phyloP scores from a whole-genome alignment of 2,329 filamentous ascomycete species.

The Paecilomyces sp. region DNA sequence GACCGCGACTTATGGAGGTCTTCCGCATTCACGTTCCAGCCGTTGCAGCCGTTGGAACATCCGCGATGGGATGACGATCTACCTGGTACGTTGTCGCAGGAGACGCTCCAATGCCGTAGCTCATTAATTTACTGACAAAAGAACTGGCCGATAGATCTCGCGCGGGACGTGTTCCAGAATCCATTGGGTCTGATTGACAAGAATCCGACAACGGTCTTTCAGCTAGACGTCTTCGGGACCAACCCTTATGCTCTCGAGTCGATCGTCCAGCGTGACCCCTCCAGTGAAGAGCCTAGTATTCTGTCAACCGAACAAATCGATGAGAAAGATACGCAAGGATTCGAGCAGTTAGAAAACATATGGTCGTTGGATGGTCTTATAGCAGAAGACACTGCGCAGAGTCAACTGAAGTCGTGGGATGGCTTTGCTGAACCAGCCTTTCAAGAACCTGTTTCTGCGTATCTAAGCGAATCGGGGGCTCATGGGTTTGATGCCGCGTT shows the following conservation, averaged over 20 bases:
- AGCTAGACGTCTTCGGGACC: slow-evolving; percentile 25
- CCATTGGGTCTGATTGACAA: slow-evolving; percentile 14
- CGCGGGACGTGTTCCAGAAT: slow-evolving; percentile 16
- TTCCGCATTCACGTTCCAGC: slow-evolving; percentile 30
- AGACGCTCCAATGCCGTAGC: neutral
- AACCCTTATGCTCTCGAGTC: slow-evolving; percentile 13
- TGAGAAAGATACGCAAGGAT: slow-evolving; percentile 8
- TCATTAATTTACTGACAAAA: neutral
- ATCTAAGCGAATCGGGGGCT: slow-evolving; percentile 37
- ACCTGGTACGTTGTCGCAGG: slow-evolving; percentile 18
- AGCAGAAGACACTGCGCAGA: slow-evolving; percentile 5
- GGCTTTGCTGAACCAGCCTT: slow-evolving; percentile 25
- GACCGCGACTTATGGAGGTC: slow-evolving; percentile 29
- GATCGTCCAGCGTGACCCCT: slow-evolving; percentile 12
- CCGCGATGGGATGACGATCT: slow-evolving; percentile 28
- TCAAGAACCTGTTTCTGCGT: slow-evolving; percentile 27
- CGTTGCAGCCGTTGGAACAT: slow-evolving; percentile 28
- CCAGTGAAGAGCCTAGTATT: slow-evolving; percentile 12
- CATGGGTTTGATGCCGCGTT: slow-evolving; percentile 34
- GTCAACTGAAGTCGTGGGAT: slow-evolving; percentile 34
- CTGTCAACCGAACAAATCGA: slow-evolving; percentile 14
- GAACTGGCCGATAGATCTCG: slow-evolving; percentile 13
- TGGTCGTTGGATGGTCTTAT: slow-evolving; percentile 26
- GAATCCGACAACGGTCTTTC: slow-evolving; percentile 19
- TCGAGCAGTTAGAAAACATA: slow-evolving; percentile 19